These are phyloP conservation scores for Heritiera fomes DNA, from an alignment of 345 rosid genomes.

Conservation along the genomic window DNA sequence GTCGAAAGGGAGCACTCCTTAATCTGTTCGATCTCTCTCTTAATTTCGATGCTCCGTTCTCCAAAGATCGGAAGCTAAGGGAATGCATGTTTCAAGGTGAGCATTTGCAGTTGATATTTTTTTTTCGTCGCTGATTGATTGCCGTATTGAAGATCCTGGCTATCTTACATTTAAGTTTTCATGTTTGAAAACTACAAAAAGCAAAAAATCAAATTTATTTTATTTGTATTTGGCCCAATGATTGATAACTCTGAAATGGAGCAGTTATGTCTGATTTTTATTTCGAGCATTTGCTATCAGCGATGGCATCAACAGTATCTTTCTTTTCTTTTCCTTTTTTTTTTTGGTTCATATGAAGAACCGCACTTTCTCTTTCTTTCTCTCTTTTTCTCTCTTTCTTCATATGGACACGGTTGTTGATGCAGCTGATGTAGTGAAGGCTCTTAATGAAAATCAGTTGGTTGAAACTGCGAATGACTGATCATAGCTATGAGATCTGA, in stretches of 20 bases:
- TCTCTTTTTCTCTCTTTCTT: conserved; percentile 1
- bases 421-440: not conserved
- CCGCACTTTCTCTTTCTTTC: not conserved
- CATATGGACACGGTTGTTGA: not conserved
- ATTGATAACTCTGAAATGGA: conserved; percentile 18
- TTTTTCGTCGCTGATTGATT: not conserved
- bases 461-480: conserved; percentile 22
- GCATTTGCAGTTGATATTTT: no score
- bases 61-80: no score
- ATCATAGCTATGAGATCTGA: conserved; percentile 33
- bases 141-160: not conserved
- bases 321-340: not conserved
- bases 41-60: no score
- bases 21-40: no score
- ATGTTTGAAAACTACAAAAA: not conserved
- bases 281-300: conserved; percentile 23
- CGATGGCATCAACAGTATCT: conserved; percentile 7
- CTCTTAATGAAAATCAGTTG: conserved; percentile 15
- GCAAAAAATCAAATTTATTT: not conserved
- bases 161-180: not conserved
- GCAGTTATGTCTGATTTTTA: conserved; percentile 20
- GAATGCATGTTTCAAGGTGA: no score
- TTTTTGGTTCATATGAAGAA: not conserved
- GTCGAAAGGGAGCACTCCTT: no score
- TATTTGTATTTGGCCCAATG: conserved; percentile 25